Evolutionary conservation across 176 grass and related monocot species (phyloP), one percentile per base, ranked within the genome.

Genomic region (Zizania latifolia): DNA sequence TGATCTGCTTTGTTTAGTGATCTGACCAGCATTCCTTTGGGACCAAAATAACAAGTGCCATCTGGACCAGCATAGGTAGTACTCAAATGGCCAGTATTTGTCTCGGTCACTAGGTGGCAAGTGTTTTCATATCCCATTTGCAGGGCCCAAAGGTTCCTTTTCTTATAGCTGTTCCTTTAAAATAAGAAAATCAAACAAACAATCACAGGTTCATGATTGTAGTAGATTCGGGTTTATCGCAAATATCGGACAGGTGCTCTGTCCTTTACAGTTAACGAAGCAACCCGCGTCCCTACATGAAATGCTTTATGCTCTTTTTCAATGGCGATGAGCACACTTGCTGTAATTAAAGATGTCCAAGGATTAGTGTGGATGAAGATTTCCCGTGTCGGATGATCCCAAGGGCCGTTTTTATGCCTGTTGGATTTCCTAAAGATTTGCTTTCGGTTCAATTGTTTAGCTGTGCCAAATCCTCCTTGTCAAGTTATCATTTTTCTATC

Each of bases 61-160:
- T n/a, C 40, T 37, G 60, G 4, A 57, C 37, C 6, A 45, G 35
- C 48, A 46, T 10, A n/a, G n/a, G n/a, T 38, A 23, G 4, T 37
- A 35, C 33, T 72, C 27, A 65, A 78, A 45, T 58, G 46, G 21
- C 30, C 23, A 39, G 36, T 44, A 77, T 56, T 63, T 58, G 36
- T 79, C 68, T 3, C 22, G 17, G 34, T 74, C 69, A 67, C 30
- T 75, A 40, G 8, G 76, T 68, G 51, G 23, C 9, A 32, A 22
- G 22, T 68, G 54, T 80, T 76, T 63, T 68, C 54, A 19, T 50
- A 45, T 80, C 56, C 58, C 32, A 10, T 51, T 86, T 81, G 50
- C 40, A 21, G 62, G 34, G 16, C 77, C 61, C 70, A 31, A 16
- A 31, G 29, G 3, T 37, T 75, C 31, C 19, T 50, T 60, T 44